Conservation (phyloP, 345 rosid species). For the Populus ilicifolia region DNA sequence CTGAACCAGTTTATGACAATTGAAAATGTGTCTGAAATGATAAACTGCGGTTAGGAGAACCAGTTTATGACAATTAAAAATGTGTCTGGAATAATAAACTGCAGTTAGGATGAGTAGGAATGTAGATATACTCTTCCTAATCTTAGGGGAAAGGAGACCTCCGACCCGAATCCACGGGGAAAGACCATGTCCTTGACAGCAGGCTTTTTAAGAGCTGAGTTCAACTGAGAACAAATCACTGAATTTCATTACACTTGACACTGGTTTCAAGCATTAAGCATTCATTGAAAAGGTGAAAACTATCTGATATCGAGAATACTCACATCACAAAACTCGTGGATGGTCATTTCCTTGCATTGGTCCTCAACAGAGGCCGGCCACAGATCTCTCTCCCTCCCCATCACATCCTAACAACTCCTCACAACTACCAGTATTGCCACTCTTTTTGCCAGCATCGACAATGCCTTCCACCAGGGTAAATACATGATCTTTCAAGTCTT, state of each 20-base stretch:
- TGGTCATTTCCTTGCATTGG: conserved; percentile 85
- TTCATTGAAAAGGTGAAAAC: neutral
- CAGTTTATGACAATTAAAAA: neutral
- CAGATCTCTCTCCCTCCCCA: conserved; percentile 70
- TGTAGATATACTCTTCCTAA: neutral
- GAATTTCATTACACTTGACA: neutral
- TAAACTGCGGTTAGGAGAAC: neutral
- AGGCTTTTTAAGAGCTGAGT: neutral
- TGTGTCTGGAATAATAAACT: neutral
- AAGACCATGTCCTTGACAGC: no score
- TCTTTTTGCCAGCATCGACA: conserved; percentile 54
- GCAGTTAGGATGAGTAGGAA: neutral
- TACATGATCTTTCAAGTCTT: conserved; percentile 40
- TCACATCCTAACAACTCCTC: conserved; percentile 70
- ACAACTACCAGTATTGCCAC: conserved; percentile 36
- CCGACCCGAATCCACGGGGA: neutral
- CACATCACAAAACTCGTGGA: conserved; percentile 56
- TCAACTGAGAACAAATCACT: neutral
- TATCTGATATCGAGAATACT: neutral
- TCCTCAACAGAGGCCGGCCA: conserved; percentile 83
- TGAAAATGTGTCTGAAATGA: neutral
- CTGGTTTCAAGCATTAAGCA: neutral
- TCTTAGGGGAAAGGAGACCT: neutral
- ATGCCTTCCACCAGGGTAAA: conserved; percentile 66
- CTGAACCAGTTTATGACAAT: neutral